These are phyloP conservation scores for Mycena vitilis DNA, from an alignment of 768 basidiomycete genomes.

Conservation along the genomic window DNA sequence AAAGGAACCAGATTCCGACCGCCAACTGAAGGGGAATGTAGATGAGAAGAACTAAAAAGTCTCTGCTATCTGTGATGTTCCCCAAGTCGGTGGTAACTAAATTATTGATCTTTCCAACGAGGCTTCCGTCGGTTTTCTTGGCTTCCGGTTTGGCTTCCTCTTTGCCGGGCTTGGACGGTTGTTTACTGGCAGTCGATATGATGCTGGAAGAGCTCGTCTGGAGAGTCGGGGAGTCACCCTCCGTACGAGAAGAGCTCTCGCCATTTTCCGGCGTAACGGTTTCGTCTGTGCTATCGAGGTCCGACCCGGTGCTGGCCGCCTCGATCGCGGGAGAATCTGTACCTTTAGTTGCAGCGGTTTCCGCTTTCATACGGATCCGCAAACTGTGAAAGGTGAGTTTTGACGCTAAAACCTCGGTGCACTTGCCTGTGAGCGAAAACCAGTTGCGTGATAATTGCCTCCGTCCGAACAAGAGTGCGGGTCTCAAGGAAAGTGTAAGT, in stretches of 20 bases:
- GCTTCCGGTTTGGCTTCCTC: conserved; percentile 24
- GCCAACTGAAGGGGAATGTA: conserved; percentile 41
- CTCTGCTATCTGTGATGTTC: conserved; percentile 27
- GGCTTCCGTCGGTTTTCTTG: conserved; percentile 47
- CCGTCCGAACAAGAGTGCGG: conserved; percentile 59
- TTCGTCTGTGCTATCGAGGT: conserved; percentile 4
- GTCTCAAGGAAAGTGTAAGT: conserved; percentile 43
- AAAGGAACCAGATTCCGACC: conserved; percentile 59
- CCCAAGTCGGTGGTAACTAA: conserved; percentile 71
- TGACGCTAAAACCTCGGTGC: not conserved
- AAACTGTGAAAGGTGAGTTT: conserved; percentile 43
- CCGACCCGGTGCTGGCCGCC: conserved; percentile 1
- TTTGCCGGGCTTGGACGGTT: conserved; percentile 8
- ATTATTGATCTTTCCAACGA: conserved; percentile 85
- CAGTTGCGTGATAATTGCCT: conserved; percentile 58
- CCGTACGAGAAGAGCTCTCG: not conserved
- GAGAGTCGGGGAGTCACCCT: conserved; percentile 17
- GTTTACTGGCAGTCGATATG: conserved; percentile 22
- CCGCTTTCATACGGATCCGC: conserved; percentile 71
- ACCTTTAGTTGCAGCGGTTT: conserved; percentile 24
- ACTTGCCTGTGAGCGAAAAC: conserved; percentile 52
- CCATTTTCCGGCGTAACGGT: conserved; percentile 11
- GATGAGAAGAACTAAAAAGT: conserved; percentile 23
- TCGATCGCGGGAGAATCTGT: not conserved
- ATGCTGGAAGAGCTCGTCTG: conserved; percentile 24